Base-by-base conservation (phyloP, 257 asterid species). In the Cynanchum wilfordii region DNA sequence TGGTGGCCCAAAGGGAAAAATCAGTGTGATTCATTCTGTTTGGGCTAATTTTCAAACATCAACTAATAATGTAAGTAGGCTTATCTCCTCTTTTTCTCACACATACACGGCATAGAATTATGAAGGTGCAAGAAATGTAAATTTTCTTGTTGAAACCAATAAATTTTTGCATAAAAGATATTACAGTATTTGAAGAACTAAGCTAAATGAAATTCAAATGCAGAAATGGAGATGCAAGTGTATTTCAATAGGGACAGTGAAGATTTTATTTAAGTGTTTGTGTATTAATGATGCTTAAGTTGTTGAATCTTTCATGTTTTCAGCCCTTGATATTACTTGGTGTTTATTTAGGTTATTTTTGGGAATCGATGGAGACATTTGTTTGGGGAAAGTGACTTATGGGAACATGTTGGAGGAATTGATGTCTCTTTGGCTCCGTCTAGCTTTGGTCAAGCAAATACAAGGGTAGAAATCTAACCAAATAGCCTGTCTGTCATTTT, bases 351-450 rank as follows among this genome's bases (percentile, higher is more conserved):
- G 98, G 87, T 86, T 73, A 91, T 93, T 57, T 93, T 93, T 75
- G 98, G 98, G 78, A 84, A 88, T 70, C 86, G 96, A 85, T 90
- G 98, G 98, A 89, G 92, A 75, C 90, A 91, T 85, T 88, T 93
- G 73, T 80, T 87, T 73, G 98, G 98, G 58, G 97, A 93, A 85
- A 76, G 78, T 82, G 97, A 93, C 81, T 90, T 93, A 80, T 93
- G 98, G 97, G 98, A 93, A 87, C 95, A 89, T 76, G 88, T 93
- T 70, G 98, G 98, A 69, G 97, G 98, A 79, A 89, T 93, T 68
- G 98, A 93, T 77, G 89, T 91, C 78, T 93, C 90, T 51, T 80
- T 88, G 73, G 84, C 83, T 67, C 98, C 97, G 49, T 91, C 97
- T 74, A 87, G 97, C 87, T 91, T 93, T 72, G 97, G 96, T 73